A percentile compares a stretch with the other conserved stretches of the same genome.
Evolutionary conservation across 129 eudicot species (phyloP).

Genomic region (Scalesia atractyloides): DNA sequence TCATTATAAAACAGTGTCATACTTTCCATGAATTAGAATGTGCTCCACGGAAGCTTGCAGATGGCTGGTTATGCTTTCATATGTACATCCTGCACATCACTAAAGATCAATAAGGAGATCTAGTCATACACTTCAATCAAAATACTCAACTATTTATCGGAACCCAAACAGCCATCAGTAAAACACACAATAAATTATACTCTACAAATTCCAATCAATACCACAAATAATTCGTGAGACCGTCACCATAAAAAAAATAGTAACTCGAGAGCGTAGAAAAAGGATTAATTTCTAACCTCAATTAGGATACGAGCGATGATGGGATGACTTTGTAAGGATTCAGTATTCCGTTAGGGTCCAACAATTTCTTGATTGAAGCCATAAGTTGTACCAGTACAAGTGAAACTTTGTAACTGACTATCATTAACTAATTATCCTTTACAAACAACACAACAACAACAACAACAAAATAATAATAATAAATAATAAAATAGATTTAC

Average conservation of each 20-base stretch:
- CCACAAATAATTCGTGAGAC: neutral
- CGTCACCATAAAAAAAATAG: neutral
- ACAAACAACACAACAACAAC: too few species aligned
- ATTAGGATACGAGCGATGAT: conserved; percentile 44
- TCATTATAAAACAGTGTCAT: neutral
- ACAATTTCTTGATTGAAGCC: conserved; percentile 83
- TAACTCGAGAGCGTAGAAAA: neutral
- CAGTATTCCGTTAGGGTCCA: conserved; percentile 86
- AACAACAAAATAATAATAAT: too few species aligned
- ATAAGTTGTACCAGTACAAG: conserved; percentile 73
- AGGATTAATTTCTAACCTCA: conserved; percentile 26
- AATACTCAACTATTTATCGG: neutral
- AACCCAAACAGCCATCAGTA: neutral
- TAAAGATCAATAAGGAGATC: neutral
- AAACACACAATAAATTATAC: neutral
- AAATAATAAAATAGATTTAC: conserved; percentile 42
- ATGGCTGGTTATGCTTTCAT: conserved; percentile 7
- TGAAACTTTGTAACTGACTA: neutral
- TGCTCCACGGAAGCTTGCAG: conserved; percentile 4
- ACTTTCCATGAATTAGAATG: neutral
- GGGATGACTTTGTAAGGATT: conserved; percentile 99
- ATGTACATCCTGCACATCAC: conserved; percentile 9
- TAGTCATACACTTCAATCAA: neutral
- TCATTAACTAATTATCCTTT: too few species aligned
- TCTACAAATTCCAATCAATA: neutral